These are phyloP conservation scores for Phytophthora brassicae DNA, from an alignment of 352 stramenopile genomes.

Conservation along the genomic window DNA sequence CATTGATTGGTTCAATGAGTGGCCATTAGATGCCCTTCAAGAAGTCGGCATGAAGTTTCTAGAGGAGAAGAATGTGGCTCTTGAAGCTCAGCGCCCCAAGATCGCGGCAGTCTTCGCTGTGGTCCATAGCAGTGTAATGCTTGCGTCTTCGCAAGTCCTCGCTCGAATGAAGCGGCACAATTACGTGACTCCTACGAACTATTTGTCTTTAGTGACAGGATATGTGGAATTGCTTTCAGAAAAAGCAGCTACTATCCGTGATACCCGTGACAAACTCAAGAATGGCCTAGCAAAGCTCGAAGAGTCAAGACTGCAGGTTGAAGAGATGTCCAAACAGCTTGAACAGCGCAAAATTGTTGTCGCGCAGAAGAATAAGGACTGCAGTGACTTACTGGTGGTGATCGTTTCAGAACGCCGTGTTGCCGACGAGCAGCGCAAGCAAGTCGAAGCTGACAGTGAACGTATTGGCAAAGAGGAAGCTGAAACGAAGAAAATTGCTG, in stretches of 20 bases:
- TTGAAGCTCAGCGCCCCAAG: conserved; percentile 70
- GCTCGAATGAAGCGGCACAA: conserved; percentile 92
- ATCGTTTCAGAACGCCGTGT: conserved; percentile 94
- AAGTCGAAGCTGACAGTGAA: conserved; percentile 93
- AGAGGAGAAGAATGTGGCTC: conserved; percentile 82
- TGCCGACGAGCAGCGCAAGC: conserved; percentile 92
- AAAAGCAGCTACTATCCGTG: conserved; percentile 70
- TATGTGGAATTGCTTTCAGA: conserved; percentile 85
- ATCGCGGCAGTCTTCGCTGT: conserved; percentile 89
- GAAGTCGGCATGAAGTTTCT: conserved; percentile 94
- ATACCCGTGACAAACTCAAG: conserved; percentile 81
- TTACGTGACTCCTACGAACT: conserved; percentile 94
- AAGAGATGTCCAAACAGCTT: conserved; percentile 87
- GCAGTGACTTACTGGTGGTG: conserved; percentile 93
- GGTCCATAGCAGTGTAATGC: conserved; percentile 87
- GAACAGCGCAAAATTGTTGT: conserved; percentile 90
- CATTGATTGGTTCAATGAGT: conserved; percentile 94
- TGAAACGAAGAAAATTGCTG: conserved; percentile 94
- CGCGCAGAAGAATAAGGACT: conserved; percentile 93
- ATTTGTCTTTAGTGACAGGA: conserved; percentile 91
- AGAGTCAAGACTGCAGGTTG: conserved; percentile 79
- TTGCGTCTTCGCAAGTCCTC: conserved; percentile 82
- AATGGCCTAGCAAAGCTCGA: conserved; percentile 84
- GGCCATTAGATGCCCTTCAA: conserved; percentile 90
- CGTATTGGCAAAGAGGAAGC: conserved; percentile 90